Conservation (phyloP, 2,329 filamentous ascomycete species). For the Alternaria postmessia region DNA sequence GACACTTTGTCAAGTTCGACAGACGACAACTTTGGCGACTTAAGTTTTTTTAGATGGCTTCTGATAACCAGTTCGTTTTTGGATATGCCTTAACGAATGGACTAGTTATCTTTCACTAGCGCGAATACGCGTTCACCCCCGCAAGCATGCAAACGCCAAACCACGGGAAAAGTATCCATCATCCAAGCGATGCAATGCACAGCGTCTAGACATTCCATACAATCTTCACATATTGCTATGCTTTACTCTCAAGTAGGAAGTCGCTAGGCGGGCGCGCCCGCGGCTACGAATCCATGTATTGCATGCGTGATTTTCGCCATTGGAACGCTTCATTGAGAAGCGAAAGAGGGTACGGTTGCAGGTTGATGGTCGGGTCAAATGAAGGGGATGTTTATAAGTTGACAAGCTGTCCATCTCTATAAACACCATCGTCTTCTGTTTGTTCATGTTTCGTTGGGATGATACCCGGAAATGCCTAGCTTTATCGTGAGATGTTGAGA, state of each 20-base stretch:
- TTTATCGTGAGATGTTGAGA: not conserved
- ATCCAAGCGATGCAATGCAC: slow-evolving; percentile 1
- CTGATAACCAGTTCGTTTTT: not conserved
- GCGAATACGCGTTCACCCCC: not conserved
- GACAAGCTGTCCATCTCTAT: not conserved
- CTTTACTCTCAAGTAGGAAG: slow-evolving; percentile 2
- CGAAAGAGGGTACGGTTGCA: slow-evolving; percentile 6
- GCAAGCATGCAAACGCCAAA: not conserved
- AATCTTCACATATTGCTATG: not conserved
- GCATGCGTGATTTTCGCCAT: slow-evolving; percentile 46
- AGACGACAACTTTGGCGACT: not conserved
- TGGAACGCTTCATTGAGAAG: slow-evolving; percentile 25
- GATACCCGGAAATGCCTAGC: slow-evolving; percentile 2
- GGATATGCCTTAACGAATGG: not conserved
- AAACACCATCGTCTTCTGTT: not conserved
- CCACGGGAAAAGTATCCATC: not conserved
- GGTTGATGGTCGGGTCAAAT: slow-evolving; percentile 5
- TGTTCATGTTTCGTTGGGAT: not conserved
- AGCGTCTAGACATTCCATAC: not conserved
- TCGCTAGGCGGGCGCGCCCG: slow-evolving; percentile 11
- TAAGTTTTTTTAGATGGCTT: not conserved
- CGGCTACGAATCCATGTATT: slow-evolving; percentile 19
- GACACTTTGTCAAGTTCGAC: not conserved
- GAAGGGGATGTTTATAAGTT: not conserved
- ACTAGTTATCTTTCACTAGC: not conserved